These are phyloP conservation scores for Hirsutella minnesotensis DNA, from an alignment of 2,329 filamentous ascomycete genomes.

Conservation along the genomic window DNA sequence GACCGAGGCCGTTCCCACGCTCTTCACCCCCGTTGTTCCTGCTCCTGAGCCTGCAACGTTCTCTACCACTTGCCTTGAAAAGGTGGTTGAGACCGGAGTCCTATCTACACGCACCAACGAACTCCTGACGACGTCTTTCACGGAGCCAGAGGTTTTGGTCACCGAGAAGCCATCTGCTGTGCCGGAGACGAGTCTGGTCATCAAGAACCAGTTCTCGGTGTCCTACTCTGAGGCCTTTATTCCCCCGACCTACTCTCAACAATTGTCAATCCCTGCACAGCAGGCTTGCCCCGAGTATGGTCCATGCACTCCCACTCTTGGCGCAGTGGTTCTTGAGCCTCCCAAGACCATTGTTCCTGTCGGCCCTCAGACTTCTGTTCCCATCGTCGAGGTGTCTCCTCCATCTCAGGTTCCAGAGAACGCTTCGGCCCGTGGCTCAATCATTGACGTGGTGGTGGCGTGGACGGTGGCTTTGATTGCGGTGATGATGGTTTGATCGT, in stretches of 20 bases:
- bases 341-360: conserved; percentile 12
- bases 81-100: neutral
- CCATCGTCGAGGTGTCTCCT: conserved; percentile 10
- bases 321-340: conserved; percentile 6
- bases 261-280: conserved; percentile 1
- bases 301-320: conserved; percentile 1
- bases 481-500: conserved; percentile 14
- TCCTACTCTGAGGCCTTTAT: too few relatives aligned
- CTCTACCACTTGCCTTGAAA: neutral
- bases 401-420: conserved; percentile 17
- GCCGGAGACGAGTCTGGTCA: too few relatives aligned
- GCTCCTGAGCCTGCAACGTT: conserved; percentile 7
- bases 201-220: too few relatives aligned
- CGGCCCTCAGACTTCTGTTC: conserved; percentile 8
- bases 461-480: conserved; percentile 15
- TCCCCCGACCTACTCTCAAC: neutral
- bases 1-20: neutral
- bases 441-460: conserved; percentile 11
- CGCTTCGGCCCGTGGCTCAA: conserved; percentile 10
- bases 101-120: too few relatives aligned
- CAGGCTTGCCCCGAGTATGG: too few relatives aligned
- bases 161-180: too few relatives aligned
- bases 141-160: neutral
- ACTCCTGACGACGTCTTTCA: neutral
- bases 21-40: conserved; percentile 5